Percentiles rank a stretch among this genome's conserved stretches.
Evolutionary conservation across 306 rosid genomes (phyloP).

Genomic region (Canavalia gladiata): DNA sequence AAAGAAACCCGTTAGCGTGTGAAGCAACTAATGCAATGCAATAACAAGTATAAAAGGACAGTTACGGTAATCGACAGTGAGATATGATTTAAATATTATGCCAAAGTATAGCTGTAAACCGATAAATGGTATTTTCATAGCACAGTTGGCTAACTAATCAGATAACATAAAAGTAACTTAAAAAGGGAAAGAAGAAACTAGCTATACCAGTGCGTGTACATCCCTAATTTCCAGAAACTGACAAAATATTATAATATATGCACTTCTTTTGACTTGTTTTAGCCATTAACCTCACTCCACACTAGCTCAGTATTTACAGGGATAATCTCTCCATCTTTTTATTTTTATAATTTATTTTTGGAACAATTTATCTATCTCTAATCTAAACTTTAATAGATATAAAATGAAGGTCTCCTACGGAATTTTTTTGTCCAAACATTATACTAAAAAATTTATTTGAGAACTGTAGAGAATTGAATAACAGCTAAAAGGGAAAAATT

Average conservation of each 20-base stretch:
- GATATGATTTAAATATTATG: background rate
- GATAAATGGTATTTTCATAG: background rate
- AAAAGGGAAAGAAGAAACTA: conserved; percentile 6
- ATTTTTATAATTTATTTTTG: background rate
- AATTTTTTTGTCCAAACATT: background rate
- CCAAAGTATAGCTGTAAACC: conserved; percentile 34
- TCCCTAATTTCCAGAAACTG: background rate
- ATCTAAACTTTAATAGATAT: background rate
- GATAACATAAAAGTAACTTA: background rate
- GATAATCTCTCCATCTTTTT: background rate
- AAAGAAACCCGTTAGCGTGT: conserved; percentile 44
- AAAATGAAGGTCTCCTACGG: background rate
- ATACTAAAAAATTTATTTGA: background rate
- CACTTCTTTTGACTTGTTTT: background rate
- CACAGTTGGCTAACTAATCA: background rate
- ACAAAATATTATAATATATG: background rate
- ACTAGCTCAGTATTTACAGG: background rate
- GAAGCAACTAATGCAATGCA: conserved; percentile 43
- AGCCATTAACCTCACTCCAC: conserved; percentile 7
- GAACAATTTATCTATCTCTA: background rate
- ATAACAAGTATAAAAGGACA: conserved; percentile 23
- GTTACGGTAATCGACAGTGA: conserved; percentile 12
- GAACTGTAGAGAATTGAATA: background rate
- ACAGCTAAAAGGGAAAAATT: background rate
- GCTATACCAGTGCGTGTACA: background rate